Percentiles rank a stretch among this genome's conserved stretches.
These are phyloP conservation scores for Xanthoparmelia taractica DNA, from an alignment of 495 filamentous ascomycete genomes.

Conservation along the genomic window DNA sequence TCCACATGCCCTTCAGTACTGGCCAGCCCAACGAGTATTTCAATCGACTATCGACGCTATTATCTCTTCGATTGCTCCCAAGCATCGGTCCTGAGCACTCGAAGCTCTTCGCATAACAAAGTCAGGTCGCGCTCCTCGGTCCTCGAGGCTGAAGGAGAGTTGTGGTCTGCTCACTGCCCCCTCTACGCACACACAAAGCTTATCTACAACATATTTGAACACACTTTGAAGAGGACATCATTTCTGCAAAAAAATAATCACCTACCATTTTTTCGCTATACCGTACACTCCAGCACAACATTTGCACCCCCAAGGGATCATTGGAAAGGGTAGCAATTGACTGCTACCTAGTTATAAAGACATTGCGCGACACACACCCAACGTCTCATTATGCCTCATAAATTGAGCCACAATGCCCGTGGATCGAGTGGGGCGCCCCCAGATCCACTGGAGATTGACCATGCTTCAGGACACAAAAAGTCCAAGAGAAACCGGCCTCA, in stretches of 20 bases:
- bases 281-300: not conserved
- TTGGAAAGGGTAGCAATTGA: not conserved
- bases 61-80: constrained; percentile 46
- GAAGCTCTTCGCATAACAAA: constrained; percentile 12
- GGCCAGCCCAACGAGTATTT: constrained; percentile 68
- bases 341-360: not conserved
- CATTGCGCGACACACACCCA: not conserved
- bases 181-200: not conserved
- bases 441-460: not conserved
- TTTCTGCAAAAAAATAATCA: not conserved
- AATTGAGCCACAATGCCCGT: not conserved
- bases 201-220: not conserved
- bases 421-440: not conserved
- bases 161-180: constrained; percentile 24
- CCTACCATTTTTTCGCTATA: not conserved
- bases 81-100: constrained; percentile 24
- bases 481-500: constrained; percentile 5
- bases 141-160: constrained; percentile 23
- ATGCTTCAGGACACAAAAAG: constrained; percentile 8
- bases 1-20: constrained; percentile 67
- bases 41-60: constrained; percentile 70
- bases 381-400: constrained; percentile 7
- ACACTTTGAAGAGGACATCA: not conserved
- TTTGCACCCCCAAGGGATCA: not conserved
- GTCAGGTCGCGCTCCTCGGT: constrained; percentile 28